These are phyloP conservation scores for Penicillium sp. DNA, from an alignment of 2,329 filamentous ascomycete species.

Conservation along the genomic window DNA sequence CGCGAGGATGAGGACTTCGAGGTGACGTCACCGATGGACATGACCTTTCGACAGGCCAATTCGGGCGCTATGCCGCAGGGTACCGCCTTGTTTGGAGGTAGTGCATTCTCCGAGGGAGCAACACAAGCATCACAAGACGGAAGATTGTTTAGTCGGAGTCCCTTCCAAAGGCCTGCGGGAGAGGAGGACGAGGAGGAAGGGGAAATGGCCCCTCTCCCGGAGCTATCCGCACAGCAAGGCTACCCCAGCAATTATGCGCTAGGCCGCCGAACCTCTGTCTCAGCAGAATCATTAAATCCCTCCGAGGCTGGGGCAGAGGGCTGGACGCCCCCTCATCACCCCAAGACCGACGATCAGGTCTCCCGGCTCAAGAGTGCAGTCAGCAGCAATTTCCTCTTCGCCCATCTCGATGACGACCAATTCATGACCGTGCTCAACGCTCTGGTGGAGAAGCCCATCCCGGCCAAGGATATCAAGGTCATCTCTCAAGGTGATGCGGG, in stretches of 20 bases:
- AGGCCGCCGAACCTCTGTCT: slow-evolving; percentile 89
- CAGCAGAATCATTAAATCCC: slow-evolving; percentile 92
- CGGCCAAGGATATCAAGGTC: slow-evolving; percentile 83
- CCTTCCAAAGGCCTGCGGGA: slow-evolving; percentile 28
- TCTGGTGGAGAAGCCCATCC: slow-evolving; percentile 90
- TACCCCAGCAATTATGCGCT: slow-evolving; percentile 91
- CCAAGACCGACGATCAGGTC: slow-evolving; percentile 78
- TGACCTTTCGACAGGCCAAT: slow-evolving; percentile 51
- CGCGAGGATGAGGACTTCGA: slow-evolving; percentile 80
- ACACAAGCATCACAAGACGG: slow-evolving; percentile 15
- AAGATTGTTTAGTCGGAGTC: slow-evolving; percentile 35
- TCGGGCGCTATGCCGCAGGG: slow-evolving; percentile 29
- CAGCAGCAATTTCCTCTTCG: slow-evolving; percentile 87
- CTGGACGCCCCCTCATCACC: slow-evolving; percentile 82
- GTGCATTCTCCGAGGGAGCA: slow-evolving; percentile 22
- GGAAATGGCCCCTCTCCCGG: slow-evolving; percentile 28
- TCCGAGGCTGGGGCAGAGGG: slow-evolving; percentile 77
- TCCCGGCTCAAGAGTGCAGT: slow-evolving; percentile 76
- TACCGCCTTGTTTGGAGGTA: slow-evolving; percentile 44
- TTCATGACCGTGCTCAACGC: slow-evolving; percentile 81
- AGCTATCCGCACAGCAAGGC: slow-evolving; percentile 28
- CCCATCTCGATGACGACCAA: slow-evolving; percentile 91
- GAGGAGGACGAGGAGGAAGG: slow-evolving; percentile 20
- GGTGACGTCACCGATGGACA: slow-evolving; percentile 69
- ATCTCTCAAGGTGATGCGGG: slow-evolving; percentile 94